phyloP scores from a whole-genome alignment of 257 asterid genomes.

The Nicotiana paniculata region DNA sequence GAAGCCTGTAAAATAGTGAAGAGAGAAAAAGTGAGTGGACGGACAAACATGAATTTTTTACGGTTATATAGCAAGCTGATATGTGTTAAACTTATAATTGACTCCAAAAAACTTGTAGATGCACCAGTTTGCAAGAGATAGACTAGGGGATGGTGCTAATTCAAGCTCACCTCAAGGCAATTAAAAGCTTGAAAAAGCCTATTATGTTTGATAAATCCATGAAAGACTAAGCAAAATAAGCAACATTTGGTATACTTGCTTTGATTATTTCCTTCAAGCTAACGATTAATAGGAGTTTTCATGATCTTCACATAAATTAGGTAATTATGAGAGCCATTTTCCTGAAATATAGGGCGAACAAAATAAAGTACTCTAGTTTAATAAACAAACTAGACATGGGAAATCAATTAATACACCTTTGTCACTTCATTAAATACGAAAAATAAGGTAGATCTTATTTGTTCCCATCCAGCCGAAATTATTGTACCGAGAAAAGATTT shows the following conservation, averaged over 20 bases:
- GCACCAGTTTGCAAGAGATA: background rate
- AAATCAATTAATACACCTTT: background rate
- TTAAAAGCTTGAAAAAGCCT: background rate
- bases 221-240: background rate
- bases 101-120: background rate
- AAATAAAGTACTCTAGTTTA: background rate
- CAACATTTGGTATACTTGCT: background rate
- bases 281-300: background rate
- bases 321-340: background rate
- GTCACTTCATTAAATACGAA: background rate
- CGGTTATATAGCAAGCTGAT: background rate
- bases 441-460: background rate
- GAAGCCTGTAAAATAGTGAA: constrained; percentile 45
- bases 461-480: background rate
- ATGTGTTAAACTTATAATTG: background rate
- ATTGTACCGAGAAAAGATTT: background rate
- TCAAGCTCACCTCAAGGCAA: background rate
- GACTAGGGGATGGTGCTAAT: background rate
- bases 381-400: background rate
- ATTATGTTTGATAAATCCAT: background rate
- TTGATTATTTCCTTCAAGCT: background rate
- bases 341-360: background rate
- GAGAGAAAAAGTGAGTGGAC: background rate
- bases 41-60: background rate
- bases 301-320: background rate